A percentile compares a stretch with the other conserved stretches of the same genome.
Evolutionary conservation across 305 asterid species (phyloP).

Genomic region (Fraxinus nigra): DNA sequence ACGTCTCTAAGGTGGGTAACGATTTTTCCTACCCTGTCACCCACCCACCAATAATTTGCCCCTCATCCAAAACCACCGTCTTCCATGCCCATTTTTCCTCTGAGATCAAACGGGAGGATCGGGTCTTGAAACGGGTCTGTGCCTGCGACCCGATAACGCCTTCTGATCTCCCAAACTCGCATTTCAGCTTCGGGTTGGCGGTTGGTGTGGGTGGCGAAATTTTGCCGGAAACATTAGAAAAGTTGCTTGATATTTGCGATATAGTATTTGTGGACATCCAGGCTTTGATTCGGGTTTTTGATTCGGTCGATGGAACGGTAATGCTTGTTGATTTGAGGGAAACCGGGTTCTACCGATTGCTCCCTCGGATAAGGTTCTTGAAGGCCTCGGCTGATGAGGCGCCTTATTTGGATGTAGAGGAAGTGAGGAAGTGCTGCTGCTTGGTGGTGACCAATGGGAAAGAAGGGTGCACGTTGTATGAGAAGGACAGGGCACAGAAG

Average conservation of each 20-base stretch:
- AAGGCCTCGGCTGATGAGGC: conserved; percentile 91
- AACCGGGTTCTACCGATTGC: conserved; percentile 53
- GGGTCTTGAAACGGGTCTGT: conserved; percentile 60
- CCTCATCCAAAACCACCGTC: conserved; percentile 56
- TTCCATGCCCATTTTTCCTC: conserved; percentile 81
- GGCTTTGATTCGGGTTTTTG: conserved; percentile 70
- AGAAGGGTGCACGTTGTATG: conserved; percentile 71
- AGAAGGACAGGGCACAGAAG: conserved; percentile 52
- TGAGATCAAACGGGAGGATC: conserved; percentile 57
- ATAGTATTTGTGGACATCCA: conserved; percentile 82
- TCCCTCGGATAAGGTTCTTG: conserved; percentile 62
- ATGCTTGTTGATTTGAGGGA: conserved; percentile 52
- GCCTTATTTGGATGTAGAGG: conserved; percentile 62
- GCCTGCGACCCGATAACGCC: conserved; percentile 63
- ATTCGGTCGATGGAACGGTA: conserved; percentile 66
- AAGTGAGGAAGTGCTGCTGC: conserved; percentile 63
- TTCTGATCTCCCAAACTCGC: conserved; percentile 53
- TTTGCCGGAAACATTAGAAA: conserved; percentile 63
- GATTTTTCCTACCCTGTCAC: conserved; percentile 63
- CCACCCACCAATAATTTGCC: conserved; percentile 44
- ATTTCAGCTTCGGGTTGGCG: conserved; percentile 72
- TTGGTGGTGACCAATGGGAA: conserved; percentile 86
- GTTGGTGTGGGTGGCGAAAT: conserved; percentile 94
- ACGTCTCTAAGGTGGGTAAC: conserved; percentile 70
- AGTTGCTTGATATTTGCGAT: conserved; percentile 64